phyloP scores from a whole-genome alignment of 2,329 filamentous ascomycete species.

The Lachnellula cervina region DNA sequence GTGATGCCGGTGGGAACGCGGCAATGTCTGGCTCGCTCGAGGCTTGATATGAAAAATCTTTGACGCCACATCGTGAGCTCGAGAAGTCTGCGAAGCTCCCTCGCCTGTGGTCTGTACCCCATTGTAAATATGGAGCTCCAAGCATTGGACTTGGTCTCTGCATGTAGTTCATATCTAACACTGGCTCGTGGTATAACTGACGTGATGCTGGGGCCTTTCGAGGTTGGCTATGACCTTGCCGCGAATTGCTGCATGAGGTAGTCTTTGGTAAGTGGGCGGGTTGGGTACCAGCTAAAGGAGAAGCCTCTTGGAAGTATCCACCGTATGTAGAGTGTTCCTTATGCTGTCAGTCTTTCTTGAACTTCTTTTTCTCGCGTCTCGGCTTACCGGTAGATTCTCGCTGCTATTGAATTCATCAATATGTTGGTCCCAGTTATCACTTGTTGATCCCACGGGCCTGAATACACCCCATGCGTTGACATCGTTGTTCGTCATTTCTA shows the following conservation, averaged over 20 bases:
- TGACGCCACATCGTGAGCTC: slow-evolving; percentile 11
- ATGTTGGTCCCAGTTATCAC: slow-evolving; percentile 21
- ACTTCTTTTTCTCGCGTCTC: not conserved
- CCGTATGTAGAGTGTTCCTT: slow-evolving; percentile 18
- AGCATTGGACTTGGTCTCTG: slow-evolving; percentile 18
- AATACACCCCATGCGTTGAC: slow-evolving; percentile 26
- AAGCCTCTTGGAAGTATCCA: slow-evolving; percentile 20
- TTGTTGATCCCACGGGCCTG: slow-evolving; percentile 16
- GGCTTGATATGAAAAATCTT: slow-evolving; percentile 9
- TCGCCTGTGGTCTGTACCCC: slow-evolving; percentile 12
- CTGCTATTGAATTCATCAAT: slow-evolving; percentile 20
- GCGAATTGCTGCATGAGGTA: slow-evolving; percentile 7
- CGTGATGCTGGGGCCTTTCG: slow-evolving; percentile 7
- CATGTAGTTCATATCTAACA: slow-evolving; percentile 11
- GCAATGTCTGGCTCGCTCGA: slow-evolving; percentile 2
- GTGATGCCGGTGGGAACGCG: slow-evolving; percentile 2
- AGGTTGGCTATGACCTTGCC: slow-evolving; percentile 12
- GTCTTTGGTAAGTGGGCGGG: slow-evolving; percentile 5
- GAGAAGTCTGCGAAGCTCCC: slow-evolving; percentile 22
- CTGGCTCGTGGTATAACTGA: slow-evolving; percentile 11
- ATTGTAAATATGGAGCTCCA: slow-evolving; percentile 20
- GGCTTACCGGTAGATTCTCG: slow-evolving; percentile 22
- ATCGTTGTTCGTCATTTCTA: slow-evolving; percentile 30
- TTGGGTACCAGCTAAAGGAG: slow-evolving; percentile 1
- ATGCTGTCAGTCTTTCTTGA: slow-evolving; percentile 10